Evolutionary conservation across 2,329 filamentous ascomycete genomes (phyloP).

Genomic region (Colletotrichum noveboracense): DNA sequence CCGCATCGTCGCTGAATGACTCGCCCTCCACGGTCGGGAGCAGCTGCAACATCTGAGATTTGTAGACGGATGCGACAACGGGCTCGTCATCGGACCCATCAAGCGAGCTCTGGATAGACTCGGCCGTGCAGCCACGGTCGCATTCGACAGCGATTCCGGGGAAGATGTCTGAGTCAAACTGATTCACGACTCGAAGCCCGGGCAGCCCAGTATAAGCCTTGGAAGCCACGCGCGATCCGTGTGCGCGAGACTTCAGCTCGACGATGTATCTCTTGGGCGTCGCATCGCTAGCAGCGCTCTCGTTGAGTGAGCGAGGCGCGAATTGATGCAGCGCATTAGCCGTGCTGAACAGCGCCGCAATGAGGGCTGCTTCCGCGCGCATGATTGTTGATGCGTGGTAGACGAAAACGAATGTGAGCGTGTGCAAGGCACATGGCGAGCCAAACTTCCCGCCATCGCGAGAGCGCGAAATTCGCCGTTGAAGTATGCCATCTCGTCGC

Average conservation of each 20-base stretch:
- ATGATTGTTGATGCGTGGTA: not conserved
- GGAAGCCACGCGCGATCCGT: not conserved
- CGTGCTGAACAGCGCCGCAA: not conserved
- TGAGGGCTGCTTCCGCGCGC: not conserved
- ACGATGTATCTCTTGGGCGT: conserved; percentile 16
- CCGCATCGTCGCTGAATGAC: conserved; percentile 12
- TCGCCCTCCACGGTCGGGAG: not conserved
- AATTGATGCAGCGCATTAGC: not conserved
- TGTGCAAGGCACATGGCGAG: not conserved
- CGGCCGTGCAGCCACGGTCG: conserved; percentile 31
- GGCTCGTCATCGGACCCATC: conserved; percentile 32
- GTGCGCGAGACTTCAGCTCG: conserved; percentile 5
- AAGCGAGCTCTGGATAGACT: conserved; percentile 34
- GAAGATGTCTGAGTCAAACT: conserved; percentile 34
- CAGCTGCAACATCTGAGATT: not conserved
- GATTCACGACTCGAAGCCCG: conserved; percentile 13
- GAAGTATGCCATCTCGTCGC: not conserved
- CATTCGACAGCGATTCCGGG: conserved; percentile 37
- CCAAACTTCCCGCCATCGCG: not conserved
- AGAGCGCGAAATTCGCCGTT: not conserved
- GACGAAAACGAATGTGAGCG: not conserved
- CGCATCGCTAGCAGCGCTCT: not conserved
- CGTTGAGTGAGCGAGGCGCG: not conserved
- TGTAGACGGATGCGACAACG: conserved; percentile 10
- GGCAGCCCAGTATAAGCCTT: not conserved